Evolutionary conservation across 2,329 filamentous ascomycete species (phyloP), one percentile per base, ranked within the genome.

Genomic region (Ceratocystis albifundus): DNA sequence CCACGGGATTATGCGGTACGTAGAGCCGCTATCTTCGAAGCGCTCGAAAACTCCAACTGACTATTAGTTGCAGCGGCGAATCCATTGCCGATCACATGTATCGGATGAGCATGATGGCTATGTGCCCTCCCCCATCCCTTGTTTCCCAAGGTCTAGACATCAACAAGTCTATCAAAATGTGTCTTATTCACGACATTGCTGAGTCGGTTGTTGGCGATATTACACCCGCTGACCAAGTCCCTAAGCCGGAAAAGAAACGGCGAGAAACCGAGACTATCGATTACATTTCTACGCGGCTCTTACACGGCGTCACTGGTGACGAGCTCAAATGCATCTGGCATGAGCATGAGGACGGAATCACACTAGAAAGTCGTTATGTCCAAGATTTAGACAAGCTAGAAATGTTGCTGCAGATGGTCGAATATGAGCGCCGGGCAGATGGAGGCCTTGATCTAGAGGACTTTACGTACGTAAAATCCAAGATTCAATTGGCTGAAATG

Each of bases 61-160:
- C 69, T 10, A 20, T 48, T 32, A 25, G 17, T 6, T 30, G 20
- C 46, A 85, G 82, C 67, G 88, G 90, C 74, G 94, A 99, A 76
- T 96, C 90, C 1, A 96, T 99, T 73, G 84, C 90, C 65, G 94
- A 99, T 78, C 94, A 99, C 82, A 99, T 99, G 94, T 99, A 97
- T 77, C 91, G 94, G 77, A 99, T 99, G 94, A 90, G 91, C 64
- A 84, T 99, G 71, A 90, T 99, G 75, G 91, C 89, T 70, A 89
- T 99, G 86, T 84, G 96, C 70, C 92, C 90, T 1, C 93, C 94
- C 1, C 80, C 88, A 0, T 78, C 88, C 0, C 84, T 96, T 8
- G 81, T 85, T 1, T 77, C 84, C 0, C 82, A 64, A 36, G 67
- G 82, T 45, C 80, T 97, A 72, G 88, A 97, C 74, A 81, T 96